Evolutionary conservation across 169 alveolate genomes (phyloP), one percentile per base, ranked within the genome.

Genomic region (Plasmodium relictum): DNA sequence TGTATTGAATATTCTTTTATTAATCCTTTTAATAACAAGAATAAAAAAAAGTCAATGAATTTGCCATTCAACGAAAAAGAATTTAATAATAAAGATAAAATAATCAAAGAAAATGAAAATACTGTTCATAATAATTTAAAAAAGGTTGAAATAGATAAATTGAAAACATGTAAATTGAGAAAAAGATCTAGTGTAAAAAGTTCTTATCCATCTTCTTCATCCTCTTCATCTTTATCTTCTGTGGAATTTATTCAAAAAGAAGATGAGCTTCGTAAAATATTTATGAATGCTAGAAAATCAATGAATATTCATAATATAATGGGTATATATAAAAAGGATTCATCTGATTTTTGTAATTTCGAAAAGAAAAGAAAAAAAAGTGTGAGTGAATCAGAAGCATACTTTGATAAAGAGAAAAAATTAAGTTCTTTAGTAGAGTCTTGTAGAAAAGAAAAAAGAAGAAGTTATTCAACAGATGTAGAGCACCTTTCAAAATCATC

Each of bases 231-330:
- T 4, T 39, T 65, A n/a, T 80, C 92, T 8, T 86, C 92, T n/a
- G 87, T 86, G 31, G 87, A 86, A 70, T 56, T 86, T 26, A 42
- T 86, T 20, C 92, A 86, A 71, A 66, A 86, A 41, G 92, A 86
- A 26, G 74, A 86, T 9, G 92, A 86, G 42, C 52, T 86, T 39
- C 42, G 68, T 45, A 86, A 45, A 86, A 71, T 86, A 59, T 86
- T 86, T 50, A 69, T 59, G 78, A 86, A 54, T 71, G 92, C 74
- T 26, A 86, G 92, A 52, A 86, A 66, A 44, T 86, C 92, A 50
- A 59, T 86, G 74, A 86, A 71, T 70, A 45, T 86, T 3, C 92
- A 86, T 42, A 86, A 86, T 31, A 72, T 86, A 24, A 86, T 86
- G 92, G 26, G 78, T 16, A 65, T 41, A 44, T 20, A 37, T 42